Evolutionary conservation across 2,329 filamentous ascomycete genomes (phyloP).

Genomic region (Hymenoscyphus scutula): DNA sequence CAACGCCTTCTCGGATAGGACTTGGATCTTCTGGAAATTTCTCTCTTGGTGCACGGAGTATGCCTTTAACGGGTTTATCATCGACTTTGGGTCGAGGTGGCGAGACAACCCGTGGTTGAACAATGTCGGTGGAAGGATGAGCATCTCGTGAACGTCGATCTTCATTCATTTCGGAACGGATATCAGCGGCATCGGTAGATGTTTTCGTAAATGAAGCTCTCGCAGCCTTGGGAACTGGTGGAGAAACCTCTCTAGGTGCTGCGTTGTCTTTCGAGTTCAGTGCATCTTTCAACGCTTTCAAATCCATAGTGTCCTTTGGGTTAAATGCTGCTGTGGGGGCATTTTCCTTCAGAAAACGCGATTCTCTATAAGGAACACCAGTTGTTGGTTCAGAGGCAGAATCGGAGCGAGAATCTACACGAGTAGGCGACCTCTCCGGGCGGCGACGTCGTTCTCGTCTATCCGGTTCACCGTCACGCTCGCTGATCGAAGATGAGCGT

Average conservation of each 20-base stretch:
- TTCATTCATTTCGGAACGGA: constrained; percentile 27
- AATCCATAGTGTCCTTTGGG: constrained; percentile 36
- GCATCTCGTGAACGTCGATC: constrained; percentile 28
- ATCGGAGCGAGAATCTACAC: constrained; percentile 19
- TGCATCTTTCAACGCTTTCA: constrained; percentile 35
- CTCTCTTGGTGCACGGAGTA: constrained; percentile 76
- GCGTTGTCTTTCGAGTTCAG: constrained; percentile 29
- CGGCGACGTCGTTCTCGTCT: constrained; percentile 18
- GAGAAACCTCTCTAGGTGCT: constrained; percentile 22
- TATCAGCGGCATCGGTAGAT: constrained; percentile 27
- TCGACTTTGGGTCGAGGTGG: constrained; percentile 64
- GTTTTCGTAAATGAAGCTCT: constrained; percentile 27
- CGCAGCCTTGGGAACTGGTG: constrained; percentile 20
- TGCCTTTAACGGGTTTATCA: constrained; percentile 72
- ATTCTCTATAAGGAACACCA: constrained; percentile 19
- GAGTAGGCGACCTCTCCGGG: constrained; percentile 19
- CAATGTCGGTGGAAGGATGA: constrained; percentile 23
- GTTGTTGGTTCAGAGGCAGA: constrained; percentile 27
- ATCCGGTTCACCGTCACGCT: constrained; percentile 19
- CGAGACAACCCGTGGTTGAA: constrained; percentile 61
- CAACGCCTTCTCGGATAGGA: constrained; percentile 83
- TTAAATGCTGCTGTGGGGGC: constrained; percentile 32
- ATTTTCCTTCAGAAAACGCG: constrained; percentile 23
- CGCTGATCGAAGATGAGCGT: constrained; percentile 15
- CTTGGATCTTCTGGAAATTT: constrained; percentile 86